phyloP scores from a whole-genome alignment of 2,329 filamentous ascomycete species.

The Coniochaeta sp. region DNA sequence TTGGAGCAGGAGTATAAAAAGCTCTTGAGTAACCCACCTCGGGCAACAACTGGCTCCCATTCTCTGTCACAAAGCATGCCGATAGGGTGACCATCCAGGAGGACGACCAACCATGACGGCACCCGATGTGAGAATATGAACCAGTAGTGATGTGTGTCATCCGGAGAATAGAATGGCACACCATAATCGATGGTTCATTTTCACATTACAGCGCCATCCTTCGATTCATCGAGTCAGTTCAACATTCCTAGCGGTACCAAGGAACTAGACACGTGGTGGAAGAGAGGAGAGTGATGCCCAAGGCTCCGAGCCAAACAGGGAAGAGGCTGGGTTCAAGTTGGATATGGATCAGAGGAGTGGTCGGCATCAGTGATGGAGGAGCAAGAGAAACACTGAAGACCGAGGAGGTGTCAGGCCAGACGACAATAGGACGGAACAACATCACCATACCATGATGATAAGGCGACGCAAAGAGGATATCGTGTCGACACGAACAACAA shows the following conservation, averaged over 20 bases:
- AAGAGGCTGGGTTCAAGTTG: neutral
- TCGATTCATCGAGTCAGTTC: neutral
- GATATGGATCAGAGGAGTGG: neutral
- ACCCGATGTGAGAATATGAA: neutral
- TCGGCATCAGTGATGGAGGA: neutral
- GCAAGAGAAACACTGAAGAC: neutral
- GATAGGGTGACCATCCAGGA: neutral
- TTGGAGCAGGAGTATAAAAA: neutral
- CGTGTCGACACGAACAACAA: no score
- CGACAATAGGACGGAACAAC: no score
- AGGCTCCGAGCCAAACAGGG: neutral
- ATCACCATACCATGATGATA: no score
- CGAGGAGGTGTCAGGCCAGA: neutral
- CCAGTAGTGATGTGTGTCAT: neutral
- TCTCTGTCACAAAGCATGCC: neutral
- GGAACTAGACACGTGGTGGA: neutral
- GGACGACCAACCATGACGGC: neutral
- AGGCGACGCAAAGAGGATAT: no score
- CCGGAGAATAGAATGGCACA: neutral
- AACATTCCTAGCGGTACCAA: neutral
- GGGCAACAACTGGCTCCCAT: neutral
- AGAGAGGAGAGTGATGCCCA: neutral
- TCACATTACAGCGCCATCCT: neutral
- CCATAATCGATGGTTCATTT: neutral
- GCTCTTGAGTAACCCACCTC: conserved; percentile 1